Evolutionary conservation across 169 alveolate species (phyloP), one percentile per base, ranked within the genome.

Genomic region (Toxoplasma gondii): DNA sequence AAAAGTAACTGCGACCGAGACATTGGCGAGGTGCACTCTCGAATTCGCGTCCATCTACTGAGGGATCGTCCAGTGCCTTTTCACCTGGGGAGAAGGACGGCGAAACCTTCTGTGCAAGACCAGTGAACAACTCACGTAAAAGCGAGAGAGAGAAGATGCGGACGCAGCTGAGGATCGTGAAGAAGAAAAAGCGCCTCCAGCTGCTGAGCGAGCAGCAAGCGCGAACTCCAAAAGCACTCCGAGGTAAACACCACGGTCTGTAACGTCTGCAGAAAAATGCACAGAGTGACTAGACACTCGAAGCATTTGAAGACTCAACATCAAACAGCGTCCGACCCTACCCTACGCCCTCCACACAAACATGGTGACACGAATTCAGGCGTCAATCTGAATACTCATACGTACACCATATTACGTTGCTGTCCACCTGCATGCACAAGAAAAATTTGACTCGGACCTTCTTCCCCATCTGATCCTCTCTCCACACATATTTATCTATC

Each of bases 161-260:
- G 5, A 49, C 69, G 53, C 34, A 82, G 64, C 90, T 82, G 90
- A 24, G 38, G 53, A 43, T 82, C 90, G 1, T 41, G 53, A 39
- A 82, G 90, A 12, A 38, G 67, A 82, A 82, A 82, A 67, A 82
- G 90, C 16, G 90, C 44, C 69, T 82, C 90, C 67, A 82, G 64
- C 29, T 82, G 90, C 64, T 82, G 90, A 1, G 90, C 90, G 38
- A 82, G 90, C 9, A 82, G 69, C 53, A 82, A 36, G 41, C 90
- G 90, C 31, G 90, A 41, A 24, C 64, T 82, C 90, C 90, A 82
- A 82, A 82, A 82, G 38, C 22, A 82, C 38, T 82, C 90, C 44
- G 90, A 82, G 27, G 90, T 41, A 31, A 29, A 82, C 67, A 82
- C 67, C 34, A 82, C 67, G 10, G 67, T 82, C 90, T 82, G 90